Base-by-base conservation (phyloP, 2,329 filamentous ascomycete species). In the Ilyonectria mors-panacis region DNA sequence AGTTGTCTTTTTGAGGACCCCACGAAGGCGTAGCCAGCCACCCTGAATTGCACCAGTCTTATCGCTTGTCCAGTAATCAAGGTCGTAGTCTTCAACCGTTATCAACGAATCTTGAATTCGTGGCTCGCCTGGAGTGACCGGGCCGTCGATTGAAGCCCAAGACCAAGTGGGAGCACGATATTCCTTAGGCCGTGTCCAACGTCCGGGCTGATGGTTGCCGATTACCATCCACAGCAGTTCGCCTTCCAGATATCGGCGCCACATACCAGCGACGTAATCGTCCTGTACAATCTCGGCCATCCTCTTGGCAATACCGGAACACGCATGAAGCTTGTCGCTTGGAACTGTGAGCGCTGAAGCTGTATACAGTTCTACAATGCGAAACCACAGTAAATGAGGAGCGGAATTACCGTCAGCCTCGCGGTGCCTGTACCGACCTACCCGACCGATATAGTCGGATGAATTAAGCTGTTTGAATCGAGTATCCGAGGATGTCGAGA, bases 261-360 rank as follows among this genome's bases (percentile, higher is more conserved):
- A 69, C 63, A 71, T 69, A 9, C 67, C 64, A 8, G 64, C 53
- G 5, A 71, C 50, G 23, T 67, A 71, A 1, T 61, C 42, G n/a
- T 69, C 55, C 8, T 54, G n/a, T 4, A 59, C 5, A 10, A 67
- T 8, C 3, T 10, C 26, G 5, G 42, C 48, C 50, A 69, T 63
- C 6, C 17, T 47, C 33, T 61, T 71, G 6, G 61, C 64, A 10
- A 69, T 48, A 39, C 21, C 64, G 1, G 69, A 69, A 12, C 44
- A 26, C 2, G 66, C 66, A 9, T 65, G 9, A 4, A 69, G 21
- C 23, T 61, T 69, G 28, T 67, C 64, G 17, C 53, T 23, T 3
- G 66, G 44, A 33, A 65, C 57, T 10, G 59, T 69, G 9, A 70
- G 57, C 2, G 2, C 47, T 35, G 28, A 65, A 4, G 42, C 37